These are phyloP conservation scores for Russula vinacea DNA, from an alignment of 768 basidiomycete genomes.

Conservation along the genomic window DNA sequence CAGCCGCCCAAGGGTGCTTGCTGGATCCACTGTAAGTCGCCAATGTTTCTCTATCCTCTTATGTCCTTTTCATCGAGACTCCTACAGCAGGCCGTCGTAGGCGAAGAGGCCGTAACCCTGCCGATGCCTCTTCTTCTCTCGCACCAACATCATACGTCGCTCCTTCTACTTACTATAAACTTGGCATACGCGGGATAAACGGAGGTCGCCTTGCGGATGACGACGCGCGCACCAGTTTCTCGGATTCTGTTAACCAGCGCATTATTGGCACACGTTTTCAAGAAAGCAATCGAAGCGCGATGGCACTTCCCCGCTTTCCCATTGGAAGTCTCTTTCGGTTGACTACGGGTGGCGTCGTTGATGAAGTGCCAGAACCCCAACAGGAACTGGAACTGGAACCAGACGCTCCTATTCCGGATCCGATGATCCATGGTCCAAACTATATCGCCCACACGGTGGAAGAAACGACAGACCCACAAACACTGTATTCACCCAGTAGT, in stretches of 20 bases:
- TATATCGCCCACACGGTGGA: slow-evolving; percentile 35
- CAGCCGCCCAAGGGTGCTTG: slow-evolving; percentile 63
- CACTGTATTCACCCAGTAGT: slow-evolving; percentile 33
- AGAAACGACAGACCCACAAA: slow-evolving; percentile 21
- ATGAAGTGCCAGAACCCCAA: slow-evolving; percentile 31
- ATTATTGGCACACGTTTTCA: slow-evolving; percentile 68
- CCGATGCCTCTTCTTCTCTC: slow-evolving; percentile 63
- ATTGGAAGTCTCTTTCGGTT: slow-evolving; percentile 56
- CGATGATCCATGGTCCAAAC: slow-evolving; percentile 54
- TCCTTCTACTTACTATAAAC: slow-evolving; percentile 75
- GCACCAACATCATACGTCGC: slow-evolving; percentile 76
- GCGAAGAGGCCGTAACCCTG: slow-evolving; percentile 55
- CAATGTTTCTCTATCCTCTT: background rate
- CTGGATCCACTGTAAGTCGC: slow-evolving; percentile 32
- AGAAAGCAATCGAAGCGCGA: slow-evolving; percentile 63
- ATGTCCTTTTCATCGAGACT: background rate
- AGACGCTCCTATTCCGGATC: slow-evolving; percentile 48
- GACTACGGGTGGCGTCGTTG: slow-evolving; percentile 49
- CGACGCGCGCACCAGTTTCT: slow-evolving; percentile 42
- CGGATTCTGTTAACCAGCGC: slow-evolving; percentile 60
- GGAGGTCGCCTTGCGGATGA: slow-evolving; percentile 55
- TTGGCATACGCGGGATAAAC: slow-evolving; percentile 59
- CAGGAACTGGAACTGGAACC: slow-evolving; percentile 26
- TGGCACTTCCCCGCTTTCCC: slow-evolving; percentile 55
- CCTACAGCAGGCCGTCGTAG: slow-evolving; percentile 42